Evolutionary conservation across 768 basidiomycete genomes (phyloP), one percentile per base, ranked within the genome.

Genomic region (Termitomyces sp.): DNA sequence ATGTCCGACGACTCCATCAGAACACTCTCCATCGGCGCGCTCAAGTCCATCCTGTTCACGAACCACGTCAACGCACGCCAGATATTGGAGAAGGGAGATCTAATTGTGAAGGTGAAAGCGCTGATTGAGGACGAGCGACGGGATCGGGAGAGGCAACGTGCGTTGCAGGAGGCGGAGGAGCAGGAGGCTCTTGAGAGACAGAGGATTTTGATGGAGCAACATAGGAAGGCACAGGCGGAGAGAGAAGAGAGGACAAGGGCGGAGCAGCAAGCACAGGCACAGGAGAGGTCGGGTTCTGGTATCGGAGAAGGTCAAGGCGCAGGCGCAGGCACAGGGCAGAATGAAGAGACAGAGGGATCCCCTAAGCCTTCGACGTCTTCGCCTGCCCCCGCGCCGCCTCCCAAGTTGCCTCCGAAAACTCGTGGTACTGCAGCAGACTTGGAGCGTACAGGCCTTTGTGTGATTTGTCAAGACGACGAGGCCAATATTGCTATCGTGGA

Each of bases 401-500:
- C 58, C n/a, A 59, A 48, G 33, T 55, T 52, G 8, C 61, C 64
- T 33, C 64, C 81, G 7, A 80, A 77, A 62, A 63, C 78, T 9
- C 71, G 75, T 60, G 73, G 74, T 36, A 72, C 77, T 67, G 69
- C 73, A 2, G 72, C 78, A 1, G 74, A 77, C 42, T 70, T 82
- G 13, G 91, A 92, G 63, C 82, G 88, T 24, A 82, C 84, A 9
- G 94, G 95, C 2, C 73, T 95, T 5, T 97, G 95, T 71, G 92
- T 96, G 0, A 84, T 97, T 11, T 97, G 95, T 69, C 94, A 96
- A 69, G 95, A 97, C 63, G 91, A 94, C 61, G 94, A 96, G 65
- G 94, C 95, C 0, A 94, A 91, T 65, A 91, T 97, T 60, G 95
- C 94, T 2, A 87, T 94, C 58, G 90, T 96, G 13, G 95, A 97